Evolutionary conservation across 306 rosid genomes (phyloP), one percentile per base, ranked within the genome.

Genomic region (Comarum palustre): DNA sequence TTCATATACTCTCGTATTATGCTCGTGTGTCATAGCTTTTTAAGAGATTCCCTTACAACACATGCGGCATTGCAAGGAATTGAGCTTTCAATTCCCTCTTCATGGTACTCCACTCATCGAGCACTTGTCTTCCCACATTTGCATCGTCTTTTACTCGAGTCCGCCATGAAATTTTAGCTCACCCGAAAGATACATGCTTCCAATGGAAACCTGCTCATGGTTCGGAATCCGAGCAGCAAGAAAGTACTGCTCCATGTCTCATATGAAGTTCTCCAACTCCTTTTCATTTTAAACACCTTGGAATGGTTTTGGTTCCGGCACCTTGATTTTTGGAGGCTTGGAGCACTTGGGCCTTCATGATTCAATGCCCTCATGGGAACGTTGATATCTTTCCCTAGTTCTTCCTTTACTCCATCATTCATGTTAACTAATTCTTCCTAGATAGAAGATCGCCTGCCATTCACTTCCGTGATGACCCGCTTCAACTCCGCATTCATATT

Each of bases 111-210:
- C 73, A 67, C 36, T 10, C 25, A 3, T 24, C 16, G 7, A 67
- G 43, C 17, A 0, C 1, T 1, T 15, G 54, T 13, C 55, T 8
- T 0, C 54, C 15, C 1, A 4, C 39, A 0, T 1, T 45, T 0
- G 2, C n/a, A 22, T 67, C 72, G 20, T 42, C 57, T 2, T 43
- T 8, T 2, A 22, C 4, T 0, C 5, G 17, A 27, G 51, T 60
- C 5, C 66, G 31, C 34, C 66, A 60, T 13, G 7, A 60, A 0
- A 60, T 15, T 11, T 60, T 60, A 0, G 66, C 6, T 60, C 66
- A 0, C 15, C 34, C 0, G 20, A 0, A 1, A 60, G 16, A 6
- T 27, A 60, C 32, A 60, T 60, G 39, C 34, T 9, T 0, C 17
- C 17, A 1, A 27, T 11, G 4, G 2, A 9, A 1, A 20, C 66